phyloP scores from a whole-genome alignment of 805 yeast species.

The Geotrichum ghanense region DNA sequence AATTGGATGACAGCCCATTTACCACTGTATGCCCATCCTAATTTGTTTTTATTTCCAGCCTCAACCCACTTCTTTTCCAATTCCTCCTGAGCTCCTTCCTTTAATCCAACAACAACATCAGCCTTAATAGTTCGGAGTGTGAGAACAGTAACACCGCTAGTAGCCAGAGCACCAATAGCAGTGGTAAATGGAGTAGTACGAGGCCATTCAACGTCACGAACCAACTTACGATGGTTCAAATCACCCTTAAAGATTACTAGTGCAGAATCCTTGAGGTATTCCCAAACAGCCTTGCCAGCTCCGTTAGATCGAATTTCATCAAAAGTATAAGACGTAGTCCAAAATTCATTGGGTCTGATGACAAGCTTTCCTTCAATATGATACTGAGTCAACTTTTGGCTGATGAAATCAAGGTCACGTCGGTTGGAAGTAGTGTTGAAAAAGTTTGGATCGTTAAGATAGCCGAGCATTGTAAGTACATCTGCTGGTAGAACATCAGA shows the following conservation, averaged over 20 bases:
- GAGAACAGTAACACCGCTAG: conserved; percentile 50
- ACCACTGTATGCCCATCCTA: conserved; percentile 80
- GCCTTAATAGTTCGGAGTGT: conserved; percentile 92
- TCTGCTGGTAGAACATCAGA: conserved; percentile 89
- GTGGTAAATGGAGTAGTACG: conserved; percentile 58
- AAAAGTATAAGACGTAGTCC: conserved; percentile 76
- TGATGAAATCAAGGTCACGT: conserved; percentile 38
- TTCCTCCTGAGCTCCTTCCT: conserved; percentile 57
- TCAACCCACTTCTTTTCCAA: conserved; percentile 48
- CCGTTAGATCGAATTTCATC: conserved; percentile 53
- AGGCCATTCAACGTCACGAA: conserved; percentile 86
- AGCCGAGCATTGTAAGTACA: conserved; percentile 44
- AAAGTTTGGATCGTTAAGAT: conserved; percentile 39
- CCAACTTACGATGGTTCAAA: conserved; percentile 84
- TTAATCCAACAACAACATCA: conserved; percentile 82
- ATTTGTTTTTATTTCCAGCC: conserved; percentile 50
- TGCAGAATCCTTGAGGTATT: conserved; percentile 45
- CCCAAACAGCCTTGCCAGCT: conserved; percentile 51
- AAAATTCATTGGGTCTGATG: conserved; percentile 56
- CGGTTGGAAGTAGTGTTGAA: conserved; percentile 34
- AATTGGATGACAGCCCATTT: conserved; percentile 86
- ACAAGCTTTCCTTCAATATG: conserved; percentile 36
- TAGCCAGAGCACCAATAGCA: conserved; percentile 62
- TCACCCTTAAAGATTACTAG: conserved; percentile 88
- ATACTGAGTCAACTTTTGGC: conserved; percentile 34